A percentile compares a stretch with the other conserved stretches of the same genome.
Conservation (phyloP, 2,329 filamentous ascomycete species). For the Apiospora rasikravindrae region DNA sequence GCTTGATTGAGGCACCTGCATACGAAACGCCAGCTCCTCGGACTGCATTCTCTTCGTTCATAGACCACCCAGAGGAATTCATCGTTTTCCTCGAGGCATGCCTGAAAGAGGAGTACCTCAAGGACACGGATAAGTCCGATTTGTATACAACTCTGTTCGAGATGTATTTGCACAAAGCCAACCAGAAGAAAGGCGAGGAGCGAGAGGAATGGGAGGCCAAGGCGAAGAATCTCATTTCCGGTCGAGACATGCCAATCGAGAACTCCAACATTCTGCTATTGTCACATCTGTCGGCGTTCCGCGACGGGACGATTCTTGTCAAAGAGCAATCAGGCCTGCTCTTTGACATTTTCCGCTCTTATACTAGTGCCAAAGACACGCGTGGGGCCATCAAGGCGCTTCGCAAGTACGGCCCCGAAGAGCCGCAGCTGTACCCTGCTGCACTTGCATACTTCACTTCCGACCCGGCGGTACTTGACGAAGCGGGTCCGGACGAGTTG, state of each 20-base stretch:
- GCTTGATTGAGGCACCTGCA: slow-evolving; percentile 52
- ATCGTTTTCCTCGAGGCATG: slow-evolving; percentile 92
- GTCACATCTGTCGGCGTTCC: slow-evolving; percentile 89
- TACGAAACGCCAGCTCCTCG: slow-evolving; percentile 85
- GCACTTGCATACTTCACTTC: slow-evolving; percentile 94
- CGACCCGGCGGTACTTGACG: slow-evolving; percentile 77
- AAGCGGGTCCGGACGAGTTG: slow-evolving; percentile 84
- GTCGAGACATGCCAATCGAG: slow-evolving; percentile 82
- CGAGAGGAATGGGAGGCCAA: slow-evolving; percentile 87
- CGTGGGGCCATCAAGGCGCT: slow-evolving; percentile 87
- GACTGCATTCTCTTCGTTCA: slow-evolving; percentile 93
- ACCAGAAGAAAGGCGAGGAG: slow-evolving; percentile 68
- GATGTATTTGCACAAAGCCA: slow-evolving; percentile 94
- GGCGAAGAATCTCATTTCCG: slow-evolving; percentile 86
- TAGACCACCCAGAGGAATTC: slow-evolving; percentile 91
- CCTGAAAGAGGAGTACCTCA: slow-evolving; percentile 72
- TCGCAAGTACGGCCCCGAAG: slow-evolving; percentile 87
- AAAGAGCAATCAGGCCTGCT: slow-evolving; percentile 90
- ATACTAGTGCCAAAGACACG: slow-evolving; percentile 91
- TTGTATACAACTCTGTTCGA: slow-evolving; percentile 96
- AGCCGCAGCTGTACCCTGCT: slow-evolving; percentile 90
- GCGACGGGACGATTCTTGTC: slow-evolving; percentile 88
- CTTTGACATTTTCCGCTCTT: slow-evolving; percentile 96
- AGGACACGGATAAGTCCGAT: slow-evolving; percentile 78
- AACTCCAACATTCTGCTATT: slow-evolving; percentile 93